These are phyloP conservation scores for Plantago major DNA, from an alignment of 257 asterid genomes.

Conservation along the genomic window DNA sequence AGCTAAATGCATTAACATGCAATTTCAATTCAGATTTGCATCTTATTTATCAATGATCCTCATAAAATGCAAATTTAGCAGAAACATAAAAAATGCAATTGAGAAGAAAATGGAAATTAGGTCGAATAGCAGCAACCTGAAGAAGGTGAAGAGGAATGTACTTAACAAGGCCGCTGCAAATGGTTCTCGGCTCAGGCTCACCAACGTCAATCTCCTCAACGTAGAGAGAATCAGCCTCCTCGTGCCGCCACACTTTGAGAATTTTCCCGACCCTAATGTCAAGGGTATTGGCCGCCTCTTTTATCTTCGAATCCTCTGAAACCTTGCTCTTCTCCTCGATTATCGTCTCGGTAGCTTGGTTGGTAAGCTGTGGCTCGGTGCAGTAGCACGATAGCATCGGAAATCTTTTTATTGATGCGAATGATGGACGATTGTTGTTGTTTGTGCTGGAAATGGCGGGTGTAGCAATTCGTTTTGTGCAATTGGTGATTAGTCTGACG, in stretches of 20 bases:
- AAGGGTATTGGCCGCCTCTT: constrained; percentile 65
- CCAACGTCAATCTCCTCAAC: constrained; percentile 98
- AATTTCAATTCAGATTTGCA: not conserved
- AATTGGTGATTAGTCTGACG: no score
- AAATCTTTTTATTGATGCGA: not conserved
- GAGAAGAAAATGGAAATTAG: not conserved
- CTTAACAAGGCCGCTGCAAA: constrained; percentile 89
- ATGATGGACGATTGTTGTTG: no score
- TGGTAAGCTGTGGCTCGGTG: constrained; percentile 24
- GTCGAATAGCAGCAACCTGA: constrained; percentile 39
- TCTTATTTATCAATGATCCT: no score
- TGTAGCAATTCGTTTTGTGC: no score
- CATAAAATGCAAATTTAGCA: no score
- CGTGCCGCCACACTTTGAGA: constrained; percentile 76
- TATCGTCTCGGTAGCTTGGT: not conserved
- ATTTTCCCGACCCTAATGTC: constrained; percentile 81
- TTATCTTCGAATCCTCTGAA: constrained; percentile 26
- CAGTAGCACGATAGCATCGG: constrained; percentile 27
- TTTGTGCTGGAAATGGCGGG: no score
- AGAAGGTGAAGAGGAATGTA: constrained; percentile 63
- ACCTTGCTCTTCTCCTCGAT: constrained; percentile 19
- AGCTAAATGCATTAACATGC: not conserved
- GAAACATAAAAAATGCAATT: not conserved
- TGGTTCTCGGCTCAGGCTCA: constrained; percentile 77
- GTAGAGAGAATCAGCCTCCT: constrained; percentile 91